phyloP scores from a whole-genome alignment of 805 yeast species.

The Metschnikowia proteae region DNA sequence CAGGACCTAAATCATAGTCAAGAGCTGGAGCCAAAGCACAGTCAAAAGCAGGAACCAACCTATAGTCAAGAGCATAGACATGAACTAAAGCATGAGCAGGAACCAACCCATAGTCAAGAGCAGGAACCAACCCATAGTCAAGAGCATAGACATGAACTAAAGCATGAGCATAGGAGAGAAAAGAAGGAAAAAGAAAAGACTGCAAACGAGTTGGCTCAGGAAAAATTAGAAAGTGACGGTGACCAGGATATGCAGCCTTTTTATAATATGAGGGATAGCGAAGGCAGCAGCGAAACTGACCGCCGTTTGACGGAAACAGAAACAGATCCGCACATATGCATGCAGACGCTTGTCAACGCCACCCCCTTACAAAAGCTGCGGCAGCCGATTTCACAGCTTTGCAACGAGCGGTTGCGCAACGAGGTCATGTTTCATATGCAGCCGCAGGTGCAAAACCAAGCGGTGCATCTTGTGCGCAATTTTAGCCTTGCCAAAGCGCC shows the following conservation, averaged over 20 bases:
- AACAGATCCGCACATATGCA: constrained; percentile 15
- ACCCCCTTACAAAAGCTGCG: constrained; percentile 14
- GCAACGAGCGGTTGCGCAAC: constrained; percentile 19
- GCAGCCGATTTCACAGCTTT: constrained; percentile 4
- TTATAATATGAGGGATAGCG: neutral
- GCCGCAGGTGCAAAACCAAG: constrained; percentile 21
- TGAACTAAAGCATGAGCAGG: no score
- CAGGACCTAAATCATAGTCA: no score
- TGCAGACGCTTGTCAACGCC: constrained; percentile 20
- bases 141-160: no score
- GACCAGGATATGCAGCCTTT: neutral
- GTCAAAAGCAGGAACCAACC: no score
- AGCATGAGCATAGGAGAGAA: no score
- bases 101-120: no score
- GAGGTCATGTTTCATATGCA: constrained; percentile 22
- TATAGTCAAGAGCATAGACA: no score
- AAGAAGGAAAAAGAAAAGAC: neutral
- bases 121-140: no score
- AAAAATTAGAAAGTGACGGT: neutral
- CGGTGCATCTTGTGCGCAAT: constrained; percentile 26
- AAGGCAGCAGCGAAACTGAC: neutral
- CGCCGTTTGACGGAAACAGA: neutral
- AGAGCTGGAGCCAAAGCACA: no score
- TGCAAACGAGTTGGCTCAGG: no score
- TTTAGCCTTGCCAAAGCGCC: constrained; percentile 37